A percentile compares a stretch with the other conserved stretches of the same genome.
Conservation (phyloP, 2,329 filamentous ascomycete species). For the Clarireedia monteithiana region DNA sequence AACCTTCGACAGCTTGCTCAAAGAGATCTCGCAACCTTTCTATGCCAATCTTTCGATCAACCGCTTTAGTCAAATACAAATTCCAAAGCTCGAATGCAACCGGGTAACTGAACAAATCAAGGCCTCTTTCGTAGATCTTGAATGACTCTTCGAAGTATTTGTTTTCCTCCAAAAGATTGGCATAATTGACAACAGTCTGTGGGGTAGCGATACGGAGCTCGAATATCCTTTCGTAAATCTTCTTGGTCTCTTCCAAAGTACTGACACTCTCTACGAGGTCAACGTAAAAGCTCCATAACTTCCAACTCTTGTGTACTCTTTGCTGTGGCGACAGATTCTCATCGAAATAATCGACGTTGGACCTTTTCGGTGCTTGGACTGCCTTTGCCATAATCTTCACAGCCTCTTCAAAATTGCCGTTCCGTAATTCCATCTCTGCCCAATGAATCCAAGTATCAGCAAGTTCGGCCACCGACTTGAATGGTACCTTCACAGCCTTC, state of each 20-base stretch:
- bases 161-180: constrained; percentile 88
- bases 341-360: constrained; percentile 99
- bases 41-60: constrained; percentile 92
- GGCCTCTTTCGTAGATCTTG: constrained; percentile 91
- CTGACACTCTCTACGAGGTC: constrained; percentile 94
- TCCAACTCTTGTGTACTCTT: constrained; percentile 98
- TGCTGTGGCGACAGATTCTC: constrained; percentile 91
- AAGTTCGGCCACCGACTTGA: constrained; percentile 93
- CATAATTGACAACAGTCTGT: constrained; percentile 97
- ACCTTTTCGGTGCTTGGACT: constrained; percentile 90
- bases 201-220: constrained; percentile 96
- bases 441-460: constrained; percentile 99
- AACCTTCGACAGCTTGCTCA: constrained; percentile 92
- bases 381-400: constrained; percentile 96
- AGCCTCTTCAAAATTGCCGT: constrained; percentile 92
- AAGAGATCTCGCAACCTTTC: constrained; percentile 91
- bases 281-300: constrained; percentile 98
- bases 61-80: constrained; percentile 91
- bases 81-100: constrained; percentile 99
- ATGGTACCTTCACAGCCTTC: constrained; percentile 95
- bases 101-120: constrained; percentile 97
- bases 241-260: constrained; percentile 83
- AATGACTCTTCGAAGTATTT: constrained; percentile 96
- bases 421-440: constrained; percentile 95
- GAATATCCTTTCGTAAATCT: constrained; percentile 95